Evolutionary conservation across 2,329 filamentous ascomycete genomes (phyloP).

Genomic region (Colletotrichum limetticola): DNA sequence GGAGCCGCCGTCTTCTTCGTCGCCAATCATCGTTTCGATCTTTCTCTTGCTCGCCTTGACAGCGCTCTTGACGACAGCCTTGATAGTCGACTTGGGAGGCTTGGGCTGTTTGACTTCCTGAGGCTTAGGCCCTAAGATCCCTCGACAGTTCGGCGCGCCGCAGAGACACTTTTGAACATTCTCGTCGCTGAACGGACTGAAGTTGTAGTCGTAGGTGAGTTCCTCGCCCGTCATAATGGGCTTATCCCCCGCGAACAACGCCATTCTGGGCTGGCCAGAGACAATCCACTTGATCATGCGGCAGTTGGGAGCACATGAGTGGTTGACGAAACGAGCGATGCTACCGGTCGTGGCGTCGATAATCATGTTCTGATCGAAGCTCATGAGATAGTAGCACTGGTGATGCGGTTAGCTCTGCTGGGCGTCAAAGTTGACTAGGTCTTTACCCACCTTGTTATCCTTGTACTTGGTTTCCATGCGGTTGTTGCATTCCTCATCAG

Average conservation of each 20-base stretch:
- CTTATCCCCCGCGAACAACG: slow-evolving; percentile 89
- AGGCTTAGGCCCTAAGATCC: slow-evolving; percentile 70
- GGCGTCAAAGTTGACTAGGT: slow-evolving; percentile 26
- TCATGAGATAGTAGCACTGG: slow-evolving; percentile 98
- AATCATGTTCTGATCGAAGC: slow-evolving; percentile 98
- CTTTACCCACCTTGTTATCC: slow-evolving; percentile 80
- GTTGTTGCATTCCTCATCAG: slow-evolving; percentile 89
- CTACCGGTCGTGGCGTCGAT: slow-evolving; percentile 96
- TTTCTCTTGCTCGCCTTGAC: slow-evolving; percentile 66
- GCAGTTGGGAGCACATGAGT: slow-evolving; percentile 96
- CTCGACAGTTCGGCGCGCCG: slow-evolving; percentile 71
- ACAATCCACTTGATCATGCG: slow-evolving; percentile 99
- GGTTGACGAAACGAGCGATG: slow-evolving; percentile 97
- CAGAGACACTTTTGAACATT: slow-evolving; percentile 76
- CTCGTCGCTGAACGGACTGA: slow-evolving; percentile 75
- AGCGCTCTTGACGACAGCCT: slow-evolving; percentile 50
- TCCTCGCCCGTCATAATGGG: slow-evolving; percentile 96
- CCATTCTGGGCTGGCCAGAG: slow-evolving; percentile 92
- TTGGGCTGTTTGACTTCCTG: slow-evolving; percentile 63
- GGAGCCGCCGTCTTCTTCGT: slow-evolving; percentile 39
- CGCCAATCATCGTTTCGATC: slow-evolving; percentile 62
- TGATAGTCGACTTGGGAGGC: slow-evolving; percentile 55
- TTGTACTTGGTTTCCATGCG: slow-evolving; percentile 96
- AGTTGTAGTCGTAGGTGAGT: slow-evolving; percentile 91
- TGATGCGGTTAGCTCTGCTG: slow-evolving; percentile 11